phyloP scores from a whole-genome alignment of 148 eudicot genomes.

The Tetragonia tetragonoides region DNA sequence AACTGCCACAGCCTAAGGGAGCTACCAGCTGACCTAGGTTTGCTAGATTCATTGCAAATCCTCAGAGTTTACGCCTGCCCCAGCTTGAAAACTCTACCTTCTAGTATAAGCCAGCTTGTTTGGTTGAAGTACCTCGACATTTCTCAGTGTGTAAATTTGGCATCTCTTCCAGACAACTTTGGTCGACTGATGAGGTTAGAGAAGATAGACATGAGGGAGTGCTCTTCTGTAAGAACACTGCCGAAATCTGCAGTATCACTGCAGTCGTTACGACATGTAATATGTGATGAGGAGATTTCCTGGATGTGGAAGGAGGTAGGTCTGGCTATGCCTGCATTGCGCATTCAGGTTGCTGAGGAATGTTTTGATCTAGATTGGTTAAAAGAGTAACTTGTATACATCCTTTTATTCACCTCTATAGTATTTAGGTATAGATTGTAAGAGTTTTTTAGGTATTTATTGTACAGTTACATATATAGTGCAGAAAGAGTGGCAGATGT shows the following conservation, averaged over 20 bases:
- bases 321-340: constrained; percentile 35
- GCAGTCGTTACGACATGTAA: constrained; percentile 46
- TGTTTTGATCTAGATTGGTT: constrained; percentile 71
- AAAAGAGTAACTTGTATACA: constrained; percentile 33
- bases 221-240: constrained; percentile 43
- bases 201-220: constrained; percentile 83
- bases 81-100: constrained; percentile 49
- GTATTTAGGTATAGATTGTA: too few species aligned
- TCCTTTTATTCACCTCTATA: not conserved
- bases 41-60: constrained; percentile 43
- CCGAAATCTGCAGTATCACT: constrained; percentile 41
- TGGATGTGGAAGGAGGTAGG: constrained; percentile 58
- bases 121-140: constrained; percentile 63
- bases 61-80: constrained; percentile 74
- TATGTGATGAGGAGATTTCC: constrained; percentile 76
- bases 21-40: constrained; percentile 60
- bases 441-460: too few species aligned
- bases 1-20: constrained; percentile 62
- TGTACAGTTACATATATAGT: too few species aligned
- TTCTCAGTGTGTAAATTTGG: constrained; percentile 61
- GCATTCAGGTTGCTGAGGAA: constrained; percentile 65
- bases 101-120: constrained; percentile 45
- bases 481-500: too few species aligned
- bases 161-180: constrained; percentile 50
- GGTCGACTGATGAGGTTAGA: constrained; percentile 50